Percentiles rank a stretch among this genome's conserved stretches.
Evolutionary conservation across 106 monocot species (phyloP).

Genomic region (Phalaenopsis aphrodite): DNA sequence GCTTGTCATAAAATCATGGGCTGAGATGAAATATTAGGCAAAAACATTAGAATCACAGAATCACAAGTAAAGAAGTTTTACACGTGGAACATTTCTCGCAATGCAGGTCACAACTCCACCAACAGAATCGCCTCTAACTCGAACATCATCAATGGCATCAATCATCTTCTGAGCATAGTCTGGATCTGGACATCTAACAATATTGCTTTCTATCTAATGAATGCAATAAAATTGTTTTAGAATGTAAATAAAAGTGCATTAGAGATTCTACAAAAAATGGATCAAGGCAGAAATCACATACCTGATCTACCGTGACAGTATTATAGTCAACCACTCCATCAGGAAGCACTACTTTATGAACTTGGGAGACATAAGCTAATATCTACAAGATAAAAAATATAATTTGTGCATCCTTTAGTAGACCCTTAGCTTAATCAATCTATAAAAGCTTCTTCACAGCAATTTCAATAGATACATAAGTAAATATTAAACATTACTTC

Average conservation of each 20-base stretch:
- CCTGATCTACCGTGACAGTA: conserved; percentile 73
- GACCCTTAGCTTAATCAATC: background rate
- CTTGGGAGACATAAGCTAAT: conserved; percentile 94
- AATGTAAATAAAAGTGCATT: background rate
- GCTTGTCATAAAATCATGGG: background rate
- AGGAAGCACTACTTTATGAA: conserved; percentile 86
- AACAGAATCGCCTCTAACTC: conserved; percentile 90
- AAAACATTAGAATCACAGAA: background rate
- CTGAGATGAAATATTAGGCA: background rate
- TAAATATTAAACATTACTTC: background rate
- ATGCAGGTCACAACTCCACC: conserved; percentile 96
- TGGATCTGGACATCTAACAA: conserved; percentile 93
- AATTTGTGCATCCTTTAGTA: background rate
- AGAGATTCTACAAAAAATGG: background rate
- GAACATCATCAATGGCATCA: conserved; percentile 79
- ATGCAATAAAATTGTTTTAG: conserved; percentile 4
- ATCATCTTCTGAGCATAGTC: conserved; percentile 97
- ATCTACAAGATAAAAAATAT: conserved; percentile 35
- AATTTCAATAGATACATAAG: background rate
- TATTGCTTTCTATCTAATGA: conserved; percentile 89
- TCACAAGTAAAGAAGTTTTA: conserved; percentile 18
- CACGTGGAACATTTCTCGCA: conserved; percentile 93
- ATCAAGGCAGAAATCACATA: conserved; percentile 13
- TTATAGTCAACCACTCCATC: conserved; percentile 77
- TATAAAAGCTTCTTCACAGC: background rate